Percentiles rank a stretch among this genome's conserved stretches.
These are phyloP conservation scores for Pseudotulostoma volvatum DNA, from an alignment of 495 filamentous ascomycete genomes.

Conservation along the genomic window DNA sequence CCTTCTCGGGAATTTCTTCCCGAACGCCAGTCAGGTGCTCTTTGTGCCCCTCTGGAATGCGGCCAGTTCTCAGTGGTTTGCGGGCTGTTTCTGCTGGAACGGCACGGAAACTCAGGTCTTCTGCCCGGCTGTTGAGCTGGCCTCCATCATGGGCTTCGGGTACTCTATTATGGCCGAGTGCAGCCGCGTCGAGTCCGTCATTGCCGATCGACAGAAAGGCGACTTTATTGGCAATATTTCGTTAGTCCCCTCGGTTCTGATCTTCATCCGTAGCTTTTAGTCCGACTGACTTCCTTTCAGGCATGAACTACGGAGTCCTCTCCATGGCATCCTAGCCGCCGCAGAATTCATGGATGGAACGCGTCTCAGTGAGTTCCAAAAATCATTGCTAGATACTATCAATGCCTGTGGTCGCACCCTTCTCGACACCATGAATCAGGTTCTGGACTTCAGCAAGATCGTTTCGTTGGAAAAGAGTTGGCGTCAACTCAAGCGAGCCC, in stretches of 20 bases:
- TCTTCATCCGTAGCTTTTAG: too few species aligned
- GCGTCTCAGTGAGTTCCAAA: conserved; percentile 35
- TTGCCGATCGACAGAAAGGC: conserved; percentile 46
- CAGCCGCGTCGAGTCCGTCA: conserved; percentile 40
- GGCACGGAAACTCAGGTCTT: conserved; percentile 27
- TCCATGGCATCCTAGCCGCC: conserved; percentile 60
- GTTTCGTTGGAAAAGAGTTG: conserved; percentile 34
- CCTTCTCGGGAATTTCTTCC: conserved; percentile 30
- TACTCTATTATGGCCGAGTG: conserved; percentile 55
- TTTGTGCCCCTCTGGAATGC: conserved; percentile 53
- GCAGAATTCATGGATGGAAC: conserved; percentile 47
- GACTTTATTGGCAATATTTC: conserved; percentile 67
- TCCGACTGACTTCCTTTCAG: too few species aligned
- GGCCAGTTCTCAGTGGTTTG: conserved; percentile 51
- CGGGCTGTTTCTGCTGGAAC: conserved; percentile 50
- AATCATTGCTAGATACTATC: conserved; percentile 53
- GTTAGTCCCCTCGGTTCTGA: too few species aligned
- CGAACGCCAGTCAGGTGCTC: conserved; percentile 26
- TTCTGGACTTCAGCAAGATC: conserved; percentile 57
- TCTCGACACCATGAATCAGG: conserved; percentile 66
- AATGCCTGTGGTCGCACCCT: conserved; percentile 60
- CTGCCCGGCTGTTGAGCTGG: conserved; percentile 24
- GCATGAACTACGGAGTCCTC: conserved; percentile 63
- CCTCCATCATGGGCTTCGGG: conserved; percentile 45
- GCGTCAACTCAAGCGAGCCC: conserved; percentile 21